Conservation (phyloP, 371 early-diverging fungal genomes). For the Mortierella sp. region DNA sequence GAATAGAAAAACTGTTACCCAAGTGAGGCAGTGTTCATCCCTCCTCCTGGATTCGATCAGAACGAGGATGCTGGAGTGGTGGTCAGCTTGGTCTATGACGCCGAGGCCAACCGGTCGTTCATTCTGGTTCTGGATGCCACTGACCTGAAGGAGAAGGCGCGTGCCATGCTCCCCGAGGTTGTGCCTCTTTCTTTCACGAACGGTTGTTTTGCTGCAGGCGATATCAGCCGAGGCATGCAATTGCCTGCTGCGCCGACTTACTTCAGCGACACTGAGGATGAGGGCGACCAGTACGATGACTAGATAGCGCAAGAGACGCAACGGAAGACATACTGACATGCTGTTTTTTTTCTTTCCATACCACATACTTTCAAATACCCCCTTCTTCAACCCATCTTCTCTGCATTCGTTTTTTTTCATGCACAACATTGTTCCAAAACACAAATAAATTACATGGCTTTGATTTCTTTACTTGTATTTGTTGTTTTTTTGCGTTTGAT, state of each 20-base stretch:
- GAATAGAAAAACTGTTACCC: conserved; percentile 76
- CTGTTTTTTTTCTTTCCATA: too few species aligned
- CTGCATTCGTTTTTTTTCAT: too few species aligned
- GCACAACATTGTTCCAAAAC: too few species aligned
- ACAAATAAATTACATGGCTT: too few species aligned
- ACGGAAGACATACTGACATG: too few species aligned
- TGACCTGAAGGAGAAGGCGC: conserved; percentile 72
- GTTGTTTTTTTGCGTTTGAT: too few species aligned
- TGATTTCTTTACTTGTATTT: too few species aligned
- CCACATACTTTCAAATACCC: too few species aligned
- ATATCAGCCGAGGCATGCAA: conserved; percentile 49
- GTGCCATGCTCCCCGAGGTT: conserved; percentile 71
- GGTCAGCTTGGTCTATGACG: conserved; percentile 80
- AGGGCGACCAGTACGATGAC: conserved; percentile 18
- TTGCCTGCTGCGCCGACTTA: not conserved
- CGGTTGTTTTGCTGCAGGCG: conserved; percentile 58
- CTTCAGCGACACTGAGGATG: conserved; percentile 21
- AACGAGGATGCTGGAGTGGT: conserved; percentile 84
- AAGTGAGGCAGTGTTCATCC: conserved; percentile 81
- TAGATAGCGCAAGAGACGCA: not conserved
- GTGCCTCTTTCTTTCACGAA: conserved; percentile 79
- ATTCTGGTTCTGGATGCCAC: conserved; percentile 79
- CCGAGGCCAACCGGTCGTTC: conserved; percentile 73
- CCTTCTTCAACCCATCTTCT: too few species aligned
- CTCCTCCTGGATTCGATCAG: conserved; percentile 61